Base-by-base conservation (phyloP, 768 basidiomycete genomes). In the Leccinellum albellum region DNA sequence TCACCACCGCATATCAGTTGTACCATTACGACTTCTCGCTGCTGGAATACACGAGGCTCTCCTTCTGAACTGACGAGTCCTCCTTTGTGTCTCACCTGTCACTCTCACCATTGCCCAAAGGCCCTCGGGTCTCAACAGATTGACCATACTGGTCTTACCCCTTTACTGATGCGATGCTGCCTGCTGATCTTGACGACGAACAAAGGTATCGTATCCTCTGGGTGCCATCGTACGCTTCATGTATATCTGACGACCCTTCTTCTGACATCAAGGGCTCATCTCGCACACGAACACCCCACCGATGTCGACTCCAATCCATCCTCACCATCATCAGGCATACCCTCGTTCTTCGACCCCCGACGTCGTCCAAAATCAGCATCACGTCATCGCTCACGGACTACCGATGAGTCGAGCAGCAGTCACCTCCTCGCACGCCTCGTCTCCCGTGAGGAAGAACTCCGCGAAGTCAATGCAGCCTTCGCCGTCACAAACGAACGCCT, bases 281-380 rank as follows among this genome's bases (percentile, higher is more conserved):
- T 70, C 1, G 68, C 70, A 42, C 70, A 67, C 9, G 58, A 66
- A 31, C 70, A 68, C 12, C 71, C 70, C 28, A 61, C 53, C 20
- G 71, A 71, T 60, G 58, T 73, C 59, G 68, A 72, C 44, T 73
- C 70, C 3, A 57, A 51, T 17, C 55, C 62, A 35, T 73, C 70
- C 20, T 73, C 70, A 1, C 62, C 64, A 1, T 66, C 66, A 2
- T 71, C 61, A n/a, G 53, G 46, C 1, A 24, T 45, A 10, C 69
- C 62, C 15, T 55, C 58, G 3, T 70, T 58, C 47, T 45, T 61
- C 4, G 57, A 64, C 17, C 12, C 59, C 4, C 60, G 56, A 3
- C 71, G 59, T 53, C 61, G 66, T 26, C 45, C 72, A 4, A 71
- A 73, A 64, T 33, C 70, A 1, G 52, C 65, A 53, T 56, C 71